Base-by-base conservation (phyloP, 768 basidiomycete species). In the Lentinula detonsa region DNA sequence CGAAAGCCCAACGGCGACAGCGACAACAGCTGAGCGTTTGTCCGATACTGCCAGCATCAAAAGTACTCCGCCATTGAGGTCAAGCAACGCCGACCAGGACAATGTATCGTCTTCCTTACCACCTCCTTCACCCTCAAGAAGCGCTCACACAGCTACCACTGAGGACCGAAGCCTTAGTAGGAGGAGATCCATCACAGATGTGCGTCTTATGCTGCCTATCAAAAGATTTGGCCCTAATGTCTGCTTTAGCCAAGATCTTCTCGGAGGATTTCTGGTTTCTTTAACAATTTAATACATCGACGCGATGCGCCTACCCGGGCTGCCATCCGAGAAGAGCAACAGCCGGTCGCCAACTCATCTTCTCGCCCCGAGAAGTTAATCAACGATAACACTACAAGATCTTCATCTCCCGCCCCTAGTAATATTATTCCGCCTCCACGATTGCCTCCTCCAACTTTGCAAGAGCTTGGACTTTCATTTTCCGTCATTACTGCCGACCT, bases 261-360 rank as follows among this genome's bases (percentile, higher is more conserved):
- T 31, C 91, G 86, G 69, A 81, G 91, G 33, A 77, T 93, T 34
- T 93, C 92, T 28, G 91, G 91, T n/a, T 93, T 93, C 73, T 86
- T 93, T 70, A 87, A 83, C 15, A 85, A 83, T 66, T 79, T 93
- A 61, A 89, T 93, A 5, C 85, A 88, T 68, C 84, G 91, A 60
- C 81, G 88, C 53, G 88, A 91, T 57, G 74, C 72, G 43, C 65
- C 75, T 3, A 61, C 59, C 4, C 68, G 73, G 40, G 71, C 72
- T 48, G 65, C 73, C 13, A 68, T 74, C 18, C 73, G 70, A 37
- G 81, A 78, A 37, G 75, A 75, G 28, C 65, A 52, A 39, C 16
- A 66, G 57, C 21, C 67, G 40, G 56, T 67, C 48, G 55, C 60
- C 37, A 43, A 57, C 54, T 48, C 68, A 48, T 42, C 69, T 65